phyloP scores from a whole-genome alignment of 371 early-diverging fungal genomes.

The Mucor circinelloides region DNA sequence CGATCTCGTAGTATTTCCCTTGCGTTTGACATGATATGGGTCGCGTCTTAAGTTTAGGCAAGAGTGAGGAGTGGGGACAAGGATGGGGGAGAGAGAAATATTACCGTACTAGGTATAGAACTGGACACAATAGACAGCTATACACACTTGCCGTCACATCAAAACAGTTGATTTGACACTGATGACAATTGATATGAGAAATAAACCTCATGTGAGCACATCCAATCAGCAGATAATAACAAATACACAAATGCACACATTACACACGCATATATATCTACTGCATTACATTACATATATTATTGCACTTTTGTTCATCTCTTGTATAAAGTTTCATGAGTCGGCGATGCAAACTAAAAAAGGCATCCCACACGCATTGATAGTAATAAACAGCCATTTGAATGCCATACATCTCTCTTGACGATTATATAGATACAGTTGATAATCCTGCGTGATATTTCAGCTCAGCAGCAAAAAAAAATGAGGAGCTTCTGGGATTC shows the following conservation, averaged over 20 bases:
- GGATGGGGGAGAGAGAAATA: not conserved
- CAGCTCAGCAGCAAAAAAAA: not conserved
- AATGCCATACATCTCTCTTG: not conserved
- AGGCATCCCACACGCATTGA: slow-evolving; percentile 8
- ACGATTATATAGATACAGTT: not conserved
- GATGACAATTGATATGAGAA: slow-evolving; percentile 1
- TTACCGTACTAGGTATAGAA: not conserved
- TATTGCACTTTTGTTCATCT: not conserved
- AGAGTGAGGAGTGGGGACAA: not conserved
- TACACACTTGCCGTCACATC: not conserved
- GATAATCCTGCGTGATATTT: not conserved
- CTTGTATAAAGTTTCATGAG: slow-evolving; percentile 2
- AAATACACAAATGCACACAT: not conserved
- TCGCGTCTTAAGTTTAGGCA: not conserved
- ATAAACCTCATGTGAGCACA: not conserved
- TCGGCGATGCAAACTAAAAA: slow-evolving; percentile 12
- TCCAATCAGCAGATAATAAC: not conserved
- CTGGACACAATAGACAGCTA: not conserved
- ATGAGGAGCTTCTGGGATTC: not conserved
- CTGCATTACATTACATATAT: not conserved
- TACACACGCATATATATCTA: not conserved
- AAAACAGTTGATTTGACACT: slow-evolving; percentile 1
- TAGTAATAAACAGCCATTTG: not conserved
- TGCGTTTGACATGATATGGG: not conserved
- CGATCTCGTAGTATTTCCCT: slow-evolving; percentile 36